These are phyloP conservation scores for Amphirosellinia nigrospora DNA, from an alignment of 495 filamentous ascomycete species.

Conservation along the genomic window DNA sequence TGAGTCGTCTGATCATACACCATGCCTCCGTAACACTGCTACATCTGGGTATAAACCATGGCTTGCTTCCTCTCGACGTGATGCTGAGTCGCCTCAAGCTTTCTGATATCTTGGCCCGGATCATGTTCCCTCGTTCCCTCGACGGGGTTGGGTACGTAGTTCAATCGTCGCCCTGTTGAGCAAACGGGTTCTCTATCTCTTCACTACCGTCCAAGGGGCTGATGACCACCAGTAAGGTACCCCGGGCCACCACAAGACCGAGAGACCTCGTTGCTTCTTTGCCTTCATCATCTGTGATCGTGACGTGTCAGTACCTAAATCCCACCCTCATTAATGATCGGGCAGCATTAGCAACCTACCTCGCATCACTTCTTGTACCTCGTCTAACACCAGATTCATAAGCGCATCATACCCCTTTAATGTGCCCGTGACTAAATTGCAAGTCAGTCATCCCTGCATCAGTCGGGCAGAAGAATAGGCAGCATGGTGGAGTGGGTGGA, in stretches of 20 bases:
- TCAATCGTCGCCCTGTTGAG: constrained; percentile 61
- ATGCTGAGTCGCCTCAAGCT: neutral
- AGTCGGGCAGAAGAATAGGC: neutral
- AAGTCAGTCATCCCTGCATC: neutral
- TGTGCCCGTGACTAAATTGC: constrained; percentile 73
- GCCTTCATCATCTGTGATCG: constrained; percentile 79
- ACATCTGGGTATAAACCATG: neutral
- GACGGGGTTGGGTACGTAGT: neutral
- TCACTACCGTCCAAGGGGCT: constrained; percentile 94
- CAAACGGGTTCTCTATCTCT: constrained; percentile 93
- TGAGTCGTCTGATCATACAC: neutral
- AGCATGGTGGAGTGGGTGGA: neutral
- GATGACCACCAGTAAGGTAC: constrained; percentile 89
- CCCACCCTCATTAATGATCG: neutral
- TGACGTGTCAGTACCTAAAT: constrained; percentile 22
- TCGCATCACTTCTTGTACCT: constrained; percentile 86
- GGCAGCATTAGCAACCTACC: constrained; percentile 57
- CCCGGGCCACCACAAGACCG: constrained; percentile 89
- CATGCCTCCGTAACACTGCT: neutral
- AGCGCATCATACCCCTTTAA: constrained; percentile 96
- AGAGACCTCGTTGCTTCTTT: constrained; percentile 83
- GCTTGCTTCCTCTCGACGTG: neutral
- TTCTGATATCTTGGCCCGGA: neutral
- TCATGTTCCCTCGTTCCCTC: neutral
- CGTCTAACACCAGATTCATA: constrained; percentile 96